phyloP scores from a whole-genome alignment of 2,329 filamentous ascomycete genomes.

The Coniochaeta sp. region DNA sequence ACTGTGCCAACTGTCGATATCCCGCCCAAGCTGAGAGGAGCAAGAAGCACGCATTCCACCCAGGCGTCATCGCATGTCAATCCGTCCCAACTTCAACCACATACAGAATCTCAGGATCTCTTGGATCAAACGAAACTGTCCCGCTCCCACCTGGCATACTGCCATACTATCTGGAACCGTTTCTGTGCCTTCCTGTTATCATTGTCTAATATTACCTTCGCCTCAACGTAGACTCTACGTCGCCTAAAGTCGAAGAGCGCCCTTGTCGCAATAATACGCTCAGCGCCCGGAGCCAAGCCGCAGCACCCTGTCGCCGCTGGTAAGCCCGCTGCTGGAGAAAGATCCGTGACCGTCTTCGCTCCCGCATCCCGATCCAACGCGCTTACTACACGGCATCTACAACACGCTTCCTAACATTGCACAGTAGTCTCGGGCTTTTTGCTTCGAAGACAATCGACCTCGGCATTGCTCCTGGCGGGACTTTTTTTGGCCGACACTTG shows the following conservation, averaged over 20 bases:
- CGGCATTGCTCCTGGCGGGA: not conserved
- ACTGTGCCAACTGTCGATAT: not conserved
- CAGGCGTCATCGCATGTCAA: not conserved
- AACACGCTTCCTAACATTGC: not conserved
- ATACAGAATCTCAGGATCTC: not conserved
- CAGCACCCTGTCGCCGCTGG: not conserved
- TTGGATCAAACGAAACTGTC: not conserved
- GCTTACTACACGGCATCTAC: not conserved
- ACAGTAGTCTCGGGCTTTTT: not conserved
- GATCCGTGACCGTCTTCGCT: not conserved
- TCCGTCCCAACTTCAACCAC: not conserved
- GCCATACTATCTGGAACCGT: not conserved
- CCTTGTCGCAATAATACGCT: not conserved
- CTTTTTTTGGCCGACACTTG: not conserved
- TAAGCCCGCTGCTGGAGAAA: not conserved
- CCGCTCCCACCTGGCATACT: not conserved
- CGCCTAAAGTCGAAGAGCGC: not conserved
- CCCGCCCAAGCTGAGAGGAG: too few species aligned
- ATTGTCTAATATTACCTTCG: not conserved
- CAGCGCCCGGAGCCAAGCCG: not conserved
- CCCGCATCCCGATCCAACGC: not conserved
- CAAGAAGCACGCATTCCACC: not conserved
- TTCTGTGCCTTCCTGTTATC: not conserved
- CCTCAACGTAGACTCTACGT: not conserved
- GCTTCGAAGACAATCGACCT: not conserved